Base-by-base conservation (phyloP, 768 basidiomycete genomes). In the Candolleomyces aberdarensis region DNA sequence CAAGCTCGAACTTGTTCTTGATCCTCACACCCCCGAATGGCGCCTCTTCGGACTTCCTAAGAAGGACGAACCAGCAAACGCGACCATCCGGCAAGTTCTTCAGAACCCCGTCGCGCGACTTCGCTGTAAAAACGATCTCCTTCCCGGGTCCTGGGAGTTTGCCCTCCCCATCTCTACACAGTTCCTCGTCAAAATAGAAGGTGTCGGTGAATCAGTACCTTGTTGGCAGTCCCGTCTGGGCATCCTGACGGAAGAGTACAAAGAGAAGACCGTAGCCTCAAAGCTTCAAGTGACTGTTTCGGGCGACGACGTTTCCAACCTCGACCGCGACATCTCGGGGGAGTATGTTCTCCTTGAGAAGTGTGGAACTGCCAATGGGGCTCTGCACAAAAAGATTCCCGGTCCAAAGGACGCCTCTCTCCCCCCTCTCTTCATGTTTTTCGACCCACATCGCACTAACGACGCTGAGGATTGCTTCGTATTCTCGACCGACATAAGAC, bases 201-300 rank as follows among this genome's bases (percentile, higher is more conserved):
- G 89, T 6, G 70, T 72, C 15, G 90, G 86, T 22, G 85, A 89
- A 32, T 78, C 83, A 7, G 89, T 94, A 0, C 89, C 91, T 10
- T 86, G 89, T 5, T 98, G 95, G 94, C 88, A 93, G 67, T 83
- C 86, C 17, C 83, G 87, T 29, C 80, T 98, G 31, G 95, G 94
- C 6, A 76, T 97, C 22, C 72, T 77, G 41, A 83, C 78, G 8
- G 83, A 85, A 10, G 82, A 86, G 47, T 87, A 87, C 73, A 85
- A 81, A 60, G 85, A 87, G 50, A 85, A 85, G 68, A 75, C 75
- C 64, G 87, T 96, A 14, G 84, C 87, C 70, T 83, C 91, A 0
- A 75, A 81, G 57, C 64, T 97, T 29, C 78, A 85, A 64, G 75
- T 98, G 40, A 74, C 78, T n/a, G 84, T 89, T 3, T 77, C 83